Evolutionary conservation across 805 yeast species (phyloP).

Genomic region (Blastobotrys parvus): DNA sequence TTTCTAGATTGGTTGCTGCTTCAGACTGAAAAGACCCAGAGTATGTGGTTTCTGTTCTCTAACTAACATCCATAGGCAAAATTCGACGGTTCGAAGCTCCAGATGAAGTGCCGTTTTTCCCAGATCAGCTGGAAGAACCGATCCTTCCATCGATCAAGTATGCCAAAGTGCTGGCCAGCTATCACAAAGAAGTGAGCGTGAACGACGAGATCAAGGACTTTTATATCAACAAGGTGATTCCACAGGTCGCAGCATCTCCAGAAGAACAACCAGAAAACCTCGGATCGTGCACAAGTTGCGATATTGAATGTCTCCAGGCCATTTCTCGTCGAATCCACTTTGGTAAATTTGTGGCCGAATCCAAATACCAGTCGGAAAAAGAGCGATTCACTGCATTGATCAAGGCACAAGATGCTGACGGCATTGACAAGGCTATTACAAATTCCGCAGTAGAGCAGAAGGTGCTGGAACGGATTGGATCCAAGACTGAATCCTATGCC

Average conservation of each 20-base stretch:
- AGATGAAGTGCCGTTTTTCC: constrained; percentile 87
- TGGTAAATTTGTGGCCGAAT: constrained; percentile 96
- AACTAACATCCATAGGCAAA: constrained; percentile 4
- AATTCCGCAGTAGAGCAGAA: constrained; percentile 79
- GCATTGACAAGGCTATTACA: constrained; percentile 75
- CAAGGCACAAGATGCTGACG: constrained; percentile 52
- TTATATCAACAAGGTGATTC: constrained; percentile 70
- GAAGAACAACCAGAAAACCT: constrained; percentile 76
- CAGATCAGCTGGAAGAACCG: constrained; percentile 53
- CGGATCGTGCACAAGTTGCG: constrained; percentile 80
- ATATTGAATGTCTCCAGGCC: constrained; percentile 81
- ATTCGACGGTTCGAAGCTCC: constrained; percentile 89
- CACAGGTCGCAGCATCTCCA: constrained; percentile 52
- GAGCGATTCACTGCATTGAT: constrained; percentile 60
- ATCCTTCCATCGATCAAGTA: constrained; percentile 71
- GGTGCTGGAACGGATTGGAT: constrained; percentile 67
- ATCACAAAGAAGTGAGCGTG: constrained; percentile 66
- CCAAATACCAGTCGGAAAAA: constrained; percentile 68
- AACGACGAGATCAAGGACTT: constrained; percentile 58
- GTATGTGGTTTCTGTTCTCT: constrained; percentile 4
- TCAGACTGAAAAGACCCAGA: constrained; percentile 65
- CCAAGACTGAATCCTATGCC: constrained; percentile 81
- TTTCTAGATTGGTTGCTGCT: constrained; percentile 80
- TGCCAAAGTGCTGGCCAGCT: constrained; percentile 70
- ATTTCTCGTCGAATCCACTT: constrained; percentile 89